Evolutionary conservation across 2,329 filamentous ascomycete genomes (phyloP), one percentile per base, ranked within the genome.

Genomic region (Ascochyta fabae): DNA sequence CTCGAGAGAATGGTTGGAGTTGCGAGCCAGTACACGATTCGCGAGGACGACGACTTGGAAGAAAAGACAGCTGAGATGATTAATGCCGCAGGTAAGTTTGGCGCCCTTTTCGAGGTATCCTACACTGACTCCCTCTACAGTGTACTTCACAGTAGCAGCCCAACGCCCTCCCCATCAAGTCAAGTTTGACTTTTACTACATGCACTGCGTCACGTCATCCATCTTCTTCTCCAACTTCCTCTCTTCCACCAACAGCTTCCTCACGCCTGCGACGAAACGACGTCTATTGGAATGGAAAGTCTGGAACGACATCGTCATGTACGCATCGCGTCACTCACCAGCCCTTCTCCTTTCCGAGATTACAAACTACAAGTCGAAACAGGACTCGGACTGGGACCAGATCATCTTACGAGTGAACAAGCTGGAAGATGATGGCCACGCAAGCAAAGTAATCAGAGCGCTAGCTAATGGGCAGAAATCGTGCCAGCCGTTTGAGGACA

Each of bases 211-310:
- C 62, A 97, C 89, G 69, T 80, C 81, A 10, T 88, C 88, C n/a
- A 86, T 96, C 62, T 95, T 94, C 78, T 82, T 91, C 61, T 79
- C 81, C 6, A 71, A 81, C 7, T 82, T 96, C 70, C 83, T 87
- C 67, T 77, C 77, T 10, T 82, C 82, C 61, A 61, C 80, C 34
- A 61, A 59, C 31, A 23, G 52, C 34, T 95, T 84, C 83, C 80
- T 92, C 39, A 80, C 85, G 0, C 69, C 76, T 0, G 78, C 80
- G 7, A 79, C 80, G 43, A 94, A 93, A 70, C 79, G 81, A 12
- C 86, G 90, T 6, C 77, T 96, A 0, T 79, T 96, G 7, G 89
- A 95, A 74, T 93, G 87, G 85, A 96, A 96, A 75, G 89, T 88
- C 45, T 85, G 92, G 38, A 76, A 87, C 63, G 90, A 95, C 70